phyloP scores from a whole-genome alignment of 768 basidiomycete species.

The Exidia glandulosa region DNA sequence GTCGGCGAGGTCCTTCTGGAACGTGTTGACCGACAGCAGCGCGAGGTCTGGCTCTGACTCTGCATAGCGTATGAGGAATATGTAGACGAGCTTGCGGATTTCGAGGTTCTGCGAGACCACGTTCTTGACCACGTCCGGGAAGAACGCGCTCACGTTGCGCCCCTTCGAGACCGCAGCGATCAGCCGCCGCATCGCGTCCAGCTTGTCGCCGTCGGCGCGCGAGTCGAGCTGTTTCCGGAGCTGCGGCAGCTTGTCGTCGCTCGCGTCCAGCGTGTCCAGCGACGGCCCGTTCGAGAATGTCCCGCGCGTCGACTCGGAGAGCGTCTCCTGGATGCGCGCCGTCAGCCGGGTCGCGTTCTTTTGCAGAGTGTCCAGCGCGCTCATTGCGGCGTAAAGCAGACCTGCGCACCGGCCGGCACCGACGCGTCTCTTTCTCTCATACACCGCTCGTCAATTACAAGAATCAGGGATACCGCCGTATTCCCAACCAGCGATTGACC shows the following conservation, averaged over 20 bases:
- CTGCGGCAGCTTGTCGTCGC: conserved; percentile 75
- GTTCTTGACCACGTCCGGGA: conserved; percentile 94
- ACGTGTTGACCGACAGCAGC: conserved; percentile 93
- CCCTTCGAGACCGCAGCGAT: conserved; percentile 93
- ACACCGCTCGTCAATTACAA: no score
- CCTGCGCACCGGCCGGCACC: no score
- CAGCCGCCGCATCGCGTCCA: conserved; percentile 91
- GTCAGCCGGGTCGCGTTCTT: conserved; percentile 80
- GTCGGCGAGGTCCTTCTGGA: conserved; percentile 92
- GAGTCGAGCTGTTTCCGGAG: conserved; percentile 83
- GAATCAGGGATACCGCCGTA: no score
- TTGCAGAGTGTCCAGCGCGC: conserved; percentile 30
- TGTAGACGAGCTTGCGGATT: conserved; percentile 94
- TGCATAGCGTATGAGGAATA: conserved; percentile 91
- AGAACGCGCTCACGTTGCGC: conserved; percentile 84
- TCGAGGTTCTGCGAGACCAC: conserved; percentile 89
- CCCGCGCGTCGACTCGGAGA: conserved; percentile 63
- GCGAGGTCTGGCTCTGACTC: conserved; percentile 90
- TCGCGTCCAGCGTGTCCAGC: conserved; percentile 55
- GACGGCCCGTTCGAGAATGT: not conserved
- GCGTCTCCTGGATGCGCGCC: conserved; percentile 70
- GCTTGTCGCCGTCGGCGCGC: conserved; percentile 76
- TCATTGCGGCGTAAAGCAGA: not conserved
- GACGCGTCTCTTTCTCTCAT: no score
- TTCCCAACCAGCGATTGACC: no score